Base-by-base conservation (phyloP, 2,329 filamentous ascomycete genomes). In the Arthrinium puccinioides region DNA sequence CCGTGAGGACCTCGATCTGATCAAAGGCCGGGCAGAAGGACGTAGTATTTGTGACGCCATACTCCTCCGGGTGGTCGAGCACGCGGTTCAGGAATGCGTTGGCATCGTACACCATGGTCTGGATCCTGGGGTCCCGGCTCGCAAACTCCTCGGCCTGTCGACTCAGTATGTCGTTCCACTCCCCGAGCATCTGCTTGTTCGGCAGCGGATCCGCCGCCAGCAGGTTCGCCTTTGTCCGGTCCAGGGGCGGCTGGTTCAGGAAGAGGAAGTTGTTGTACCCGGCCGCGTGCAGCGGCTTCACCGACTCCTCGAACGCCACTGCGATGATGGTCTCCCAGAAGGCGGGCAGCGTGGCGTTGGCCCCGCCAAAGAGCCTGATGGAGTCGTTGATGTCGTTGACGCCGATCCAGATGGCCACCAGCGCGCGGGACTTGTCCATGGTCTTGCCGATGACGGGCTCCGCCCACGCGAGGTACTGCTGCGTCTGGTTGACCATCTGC, bases 311-410 rank as follows among this genome's bases (percentile, higher is more conserved):
- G 39, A 72, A 67, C 2, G 70, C 54, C 1, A 61, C 56, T 4
- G 36, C 36, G 24, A 67, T 60, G 5, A 73, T 51, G 9, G 53
- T 48, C 4, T 62, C 51, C 47, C 73, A 74, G 44, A 70, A 64
- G 1, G 47, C 52, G 4, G 59, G 56, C 42, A 72, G 74, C 9
- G 60, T 55, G 10, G 66, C 53, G 10, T 45, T 58, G 21, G 55
- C 58, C 32, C 62, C 64, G 27, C 64, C 61, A 11, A 54, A 9
- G 20, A n/a, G n/a, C n/a, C 19, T 21, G n/a, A 23, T 58, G 6
- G 64, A 64, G 47, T 77, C 72, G 43, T 60, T 63, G 42, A 77
- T 71, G 39, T 77, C 73, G 48, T 77, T 77, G 41, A 76, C 62
- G 2, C 70, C 74, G 31, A 76, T 77, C 66, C 68, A 77, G 25